Conservation (phyloP, 768 basidiomycete species). For the Boletus subparvulus region DNA sequence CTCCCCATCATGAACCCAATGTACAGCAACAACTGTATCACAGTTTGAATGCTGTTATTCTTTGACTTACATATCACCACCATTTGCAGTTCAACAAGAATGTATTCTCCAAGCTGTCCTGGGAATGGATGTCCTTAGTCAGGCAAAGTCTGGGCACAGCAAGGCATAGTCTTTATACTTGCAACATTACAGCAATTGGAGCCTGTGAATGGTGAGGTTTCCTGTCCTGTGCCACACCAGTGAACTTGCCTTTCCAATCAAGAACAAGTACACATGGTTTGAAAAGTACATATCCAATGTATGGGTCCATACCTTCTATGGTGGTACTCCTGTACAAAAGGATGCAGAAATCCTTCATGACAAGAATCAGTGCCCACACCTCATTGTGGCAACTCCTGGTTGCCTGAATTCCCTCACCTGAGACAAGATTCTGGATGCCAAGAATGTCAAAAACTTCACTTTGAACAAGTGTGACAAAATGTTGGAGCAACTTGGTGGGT, state of each 20-base stretch:
- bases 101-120: constrained; percentile 99
- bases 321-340: constrained; percentile 91
- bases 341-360: constrained; percentile 92
- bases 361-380: constrained; percentile 97
- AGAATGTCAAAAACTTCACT: constrained; percentile 98
- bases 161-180: constrained; percentile 99
- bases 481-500: constrained; percentile 99
- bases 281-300: constrained; percentile 99
- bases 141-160: constrained; percentile 98
- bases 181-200: constrained; percentile 98
- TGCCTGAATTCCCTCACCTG: constrained; percentile 92
- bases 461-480: constrained; percentile 99
- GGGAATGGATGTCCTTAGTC: constrained; percentile 99
- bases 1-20: too few relatives aligned
- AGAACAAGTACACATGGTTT: constrained; percentile 99
- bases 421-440: constrained; percentile 93
- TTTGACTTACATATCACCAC: not conserved
- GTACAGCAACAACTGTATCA: too few relatives aligned
- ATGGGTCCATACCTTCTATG: constrained; percentile 96
- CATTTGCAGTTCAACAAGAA: constrained; percentile 89
- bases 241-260: constrained; percentile 99
- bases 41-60: not conserved
- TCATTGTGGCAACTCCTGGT: constrained; percentile 97
- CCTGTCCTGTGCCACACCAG: constrained; percentile 98
- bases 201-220: constrained; percentile 96